A percentile compares a stretch with the other conserved stretches of the same genome.
These are phyloP conservation scores for Dryas drummondii DNA, from an alignment of 306 rosid genomes.

Conservation along the genomic window DNA sequence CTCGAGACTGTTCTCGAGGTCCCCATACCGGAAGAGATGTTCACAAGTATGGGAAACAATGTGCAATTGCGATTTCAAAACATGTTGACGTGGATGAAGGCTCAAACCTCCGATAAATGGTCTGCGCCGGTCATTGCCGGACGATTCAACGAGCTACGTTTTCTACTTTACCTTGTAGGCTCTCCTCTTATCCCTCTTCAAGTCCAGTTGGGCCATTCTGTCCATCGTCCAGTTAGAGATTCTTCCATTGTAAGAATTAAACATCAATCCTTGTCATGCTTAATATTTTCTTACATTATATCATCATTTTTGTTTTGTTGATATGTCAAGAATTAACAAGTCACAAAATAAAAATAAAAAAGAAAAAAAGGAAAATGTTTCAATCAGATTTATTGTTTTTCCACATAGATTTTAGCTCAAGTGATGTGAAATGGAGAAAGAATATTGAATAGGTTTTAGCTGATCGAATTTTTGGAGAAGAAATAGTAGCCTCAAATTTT, in stretches of 20 bases:
- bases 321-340: no score
- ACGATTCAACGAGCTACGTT: slow-evolving; percentile 75
- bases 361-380: no score
- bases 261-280: background rate
- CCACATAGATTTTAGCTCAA: no score
- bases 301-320: background rate
- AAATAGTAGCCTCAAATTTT: background rate
- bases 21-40: slow-evolving; percentile 92
- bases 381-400: no score
- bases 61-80: slow-evolving; percentile 65
- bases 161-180: slow-evolving; percentile 88
- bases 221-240: slow-evolving; percentile 83
- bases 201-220: slow-evolving; percentile 74
- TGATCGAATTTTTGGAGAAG: background rate
- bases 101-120: slow-evolving; percentile 73
- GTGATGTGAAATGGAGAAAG: no score
- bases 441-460: no score
- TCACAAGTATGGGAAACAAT: slow-evolving; percentile 75
- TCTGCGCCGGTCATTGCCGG: slow-evolving; percentile 57
- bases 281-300: background rate
- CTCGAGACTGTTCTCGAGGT: slow-evolving; percentile 92
- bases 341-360: no score
- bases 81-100: slow-evolving; percentile 91
- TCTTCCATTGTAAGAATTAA: slow-evolving; percentile 64
- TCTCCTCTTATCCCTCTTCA: slow-evolving; percentile 96